Conservation (phyloP, 2,329 filamentous ascomycete species). For the Monilinia vaccinii-corymbosi region DNA sequence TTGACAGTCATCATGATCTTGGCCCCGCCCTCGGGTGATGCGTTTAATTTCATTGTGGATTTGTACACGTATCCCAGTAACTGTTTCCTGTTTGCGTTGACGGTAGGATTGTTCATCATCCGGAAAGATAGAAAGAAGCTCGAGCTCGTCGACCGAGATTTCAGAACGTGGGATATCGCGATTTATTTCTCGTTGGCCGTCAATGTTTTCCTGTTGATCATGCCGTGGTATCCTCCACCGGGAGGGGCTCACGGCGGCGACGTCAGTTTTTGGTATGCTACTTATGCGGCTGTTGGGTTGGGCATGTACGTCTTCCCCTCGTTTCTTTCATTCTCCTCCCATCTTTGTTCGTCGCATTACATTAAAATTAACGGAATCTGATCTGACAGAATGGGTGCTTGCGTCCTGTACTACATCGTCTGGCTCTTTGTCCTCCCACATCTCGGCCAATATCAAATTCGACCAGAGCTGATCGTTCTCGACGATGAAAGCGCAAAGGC, state of each 20-base stretch:
- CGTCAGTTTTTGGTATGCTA: conserved; percentile 67
- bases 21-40: conserved; percentile 52
- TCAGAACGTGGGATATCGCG: conserved; percentile 44
- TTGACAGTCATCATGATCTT: conserved; percentile 52
- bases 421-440: conserved; percentile 50
- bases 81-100: conserved; percentile 49
- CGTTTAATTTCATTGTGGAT: conserved; percentile 55
- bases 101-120: conserved; percentile 48
- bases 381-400: conserved; percentile 38
- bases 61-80: conserved; percentile 48
- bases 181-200: conserved; percentile 51
- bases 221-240: conserved; percentile 63
- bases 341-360: background rate
- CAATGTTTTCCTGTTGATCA: conserved; percentile 53
- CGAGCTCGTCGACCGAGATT: conserved; percentile 37
- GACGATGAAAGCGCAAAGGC: conserved; percentile 38
- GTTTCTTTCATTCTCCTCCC: background rate
- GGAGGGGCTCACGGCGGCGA: conserved; percentile 51
- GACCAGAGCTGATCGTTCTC: conserved; percentile 44
- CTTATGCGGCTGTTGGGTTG: conserved; percentile 56
- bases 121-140: conserved; percentile 44
- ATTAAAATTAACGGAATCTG: background rate
- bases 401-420: conserved; percentile 46
- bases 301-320: conserved; percentile 45
- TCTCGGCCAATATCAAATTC: conserved; percentile 43